A percentile compares a stretch with the other conserved stretches of the same genome.
These are phyloP conservation scores for Fusarium sp. DNA, from an alignment of 2,329 filamentous ascomycete genomes.

Conservation along the genomic window DNA sequence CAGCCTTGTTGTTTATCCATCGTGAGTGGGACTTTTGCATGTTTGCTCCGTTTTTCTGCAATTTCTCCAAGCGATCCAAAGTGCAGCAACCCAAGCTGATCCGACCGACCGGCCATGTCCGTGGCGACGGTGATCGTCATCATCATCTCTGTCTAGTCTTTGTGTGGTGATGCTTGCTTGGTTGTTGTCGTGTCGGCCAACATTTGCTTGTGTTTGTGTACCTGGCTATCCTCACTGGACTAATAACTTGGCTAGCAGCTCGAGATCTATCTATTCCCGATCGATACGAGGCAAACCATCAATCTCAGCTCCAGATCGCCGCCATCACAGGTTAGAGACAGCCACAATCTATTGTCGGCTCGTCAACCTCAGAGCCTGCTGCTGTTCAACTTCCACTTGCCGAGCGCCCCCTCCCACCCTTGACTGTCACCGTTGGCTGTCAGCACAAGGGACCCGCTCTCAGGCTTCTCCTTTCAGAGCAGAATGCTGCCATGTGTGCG, in stretches of 20 bases:
- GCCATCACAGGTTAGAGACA: neutral
- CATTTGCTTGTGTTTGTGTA: neutral
- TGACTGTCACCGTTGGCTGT: neutral
- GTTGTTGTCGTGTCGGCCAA: neutral
- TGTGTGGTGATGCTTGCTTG: neutral
- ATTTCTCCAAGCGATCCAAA: constrained; percentile 14
- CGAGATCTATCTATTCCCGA: constrained; percentile 17
- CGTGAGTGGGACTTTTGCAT: constrained; percentile 28
- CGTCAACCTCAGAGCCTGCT: constrained; percentile 11
- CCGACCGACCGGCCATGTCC: constrained; percentile 22
- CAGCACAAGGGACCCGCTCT: neutral
- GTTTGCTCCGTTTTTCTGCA: constrained; percentile 16
- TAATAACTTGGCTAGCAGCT: neutral
- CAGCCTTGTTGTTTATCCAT: constrained; percentile 21
- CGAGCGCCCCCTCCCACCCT: neutral
- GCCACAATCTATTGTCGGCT: constrained; percentile 25
- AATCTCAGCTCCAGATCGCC: neutral
- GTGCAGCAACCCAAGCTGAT: neutral
- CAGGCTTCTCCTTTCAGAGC: neutral
- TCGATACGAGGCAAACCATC: constrained; percentile 2
- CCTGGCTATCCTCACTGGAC: neutral
- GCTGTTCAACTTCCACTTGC: constrained; percentile 8
- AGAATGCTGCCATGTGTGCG: constrained; percentile 6
- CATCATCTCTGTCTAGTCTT: neutral
- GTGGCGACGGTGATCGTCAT: neutral